Base-by-base conservation (phyloP, 108 stramenopile genomes). In the Schizochytrium sp. region DNA sequence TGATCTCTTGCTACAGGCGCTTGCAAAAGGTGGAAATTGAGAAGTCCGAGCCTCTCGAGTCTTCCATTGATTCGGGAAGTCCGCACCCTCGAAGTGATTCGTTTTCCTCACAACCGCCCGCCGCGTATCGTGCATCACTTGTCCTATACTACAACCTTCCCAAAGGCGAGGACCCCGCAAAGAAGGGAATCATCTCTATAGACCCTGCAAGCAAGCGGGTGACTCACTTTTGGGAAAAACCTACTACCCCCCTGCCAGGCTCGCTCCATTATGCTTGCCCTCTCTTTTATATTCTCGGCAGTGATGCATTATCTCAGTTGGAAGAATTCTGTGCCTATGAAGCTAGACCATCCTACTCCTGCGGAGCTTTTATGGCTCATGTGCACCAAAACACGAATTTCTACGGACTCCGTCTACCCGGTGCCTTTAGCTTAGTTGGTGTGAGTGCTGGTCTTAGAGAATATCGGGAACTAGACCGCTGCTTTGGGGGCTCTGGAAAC, bases 231-330 rank as follows among this genome's bases (percentile, higher is more conserved):
- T 7, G 28, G 10, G 88, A 88, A 49, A 88, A 88, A 28, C 87
- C 88, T n/a, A 10, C 12, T 3, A 0, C 15, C 7, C 13, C 38
- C 19, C 61, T 4, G 7, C 28, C 61, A 17, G 88, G 47, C 42
- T 47, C 15, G 7, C 40, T 64, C 47, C 40, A 55, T 3, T 5
- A 13, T 8, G 88, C 88, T 5, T 88, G 88, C 61, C 88, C 88
- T 3, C 61, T 88, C 4, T 88, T 88, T 41, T 88, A 88, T 64
- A 69, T 88, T 69, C 61, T 88, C 7, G 61, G 55, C 13, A 19
- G 46, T 40, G 61, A 46, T 40, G 61, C 61, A 28, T 19, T 69
- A 2, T 3, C 46, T 3, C 46, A n/a, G 45, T 41, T 88, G 28
- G 3, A 49, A 38, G 88, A 2, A 3, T 88, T 88, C 42, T 17